These are phyloP conservation scores for Brachypodium distachyon DNA, from an alignment of 202 grass and related monocot species.

Conservation along the genomic window DNA sequence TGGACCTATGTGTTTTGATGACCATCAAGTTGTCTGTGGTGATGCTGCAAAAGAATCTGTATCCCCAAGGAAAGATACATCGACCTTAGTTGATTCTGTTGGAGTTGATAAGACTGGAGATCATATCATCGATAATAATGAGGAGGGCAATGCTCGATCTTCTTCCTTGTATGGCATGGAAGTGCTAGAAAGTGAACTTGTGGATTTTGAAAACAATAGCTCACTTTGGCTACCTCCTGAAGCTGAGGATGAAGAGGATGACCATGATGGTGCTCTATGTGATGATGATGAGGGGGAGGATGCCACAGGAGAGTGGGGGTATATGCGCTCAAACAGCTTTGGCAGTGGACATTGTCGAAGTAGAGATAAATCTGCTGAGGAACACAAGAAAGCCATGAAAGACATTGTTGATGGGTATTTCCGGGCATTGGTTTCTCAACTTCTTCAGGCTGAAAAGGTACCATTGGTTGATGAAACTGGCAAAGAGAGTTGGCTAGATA, in stretches of 20 bases:
- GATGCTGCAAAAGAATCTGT: conserved; percentile 39
- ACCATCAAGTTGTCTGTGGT: conserved; percentile 32
- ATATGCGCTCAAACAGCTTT: conserved; percentile 78
- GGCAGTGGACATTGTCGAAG: conserved; percentile 61
- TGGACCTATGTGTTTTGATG: conserved; percentile 52
- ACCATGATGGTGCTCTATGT: conserved; percentile 46
- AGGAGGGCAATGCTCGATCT: conserved; percentile 55
- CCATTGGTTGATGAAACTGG: conserved; percentile 46
- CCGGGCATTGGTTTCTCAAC: conserved; percentile 81
- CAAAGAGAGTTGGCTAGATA: conserved; percentile 80
- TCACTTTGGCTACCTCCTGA: conserved; percentile 81
- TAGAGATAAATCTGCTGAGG: conserved; percentile 81
- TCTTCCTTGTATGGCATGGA: conserved; percentile 79
- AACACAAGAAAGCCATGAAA: conserved; percentile 97
- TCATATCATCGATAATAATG: conserved; percentile 32
- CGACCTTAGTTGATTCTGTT: conserved; percentile 23
- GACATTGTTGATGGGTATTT: conserved; percentile 85
- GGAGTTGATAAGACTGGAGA: conserved; percentile 55
- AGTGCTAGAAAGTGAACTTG: conserved; percentile 56
- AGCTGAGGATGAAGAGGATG: conserved; percentile 88
- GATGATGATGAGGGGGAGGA: conserved; percentile 78
- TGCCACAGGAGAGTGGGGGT: conserved; percentile 78
- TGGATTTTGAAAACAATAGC: conserved; percentile 85
- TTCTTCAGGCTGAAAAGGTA: conserved; percentile 76
- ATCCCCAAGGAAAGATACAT: conserved; percentile 39